Evolutionary conservation across 2,329 filamentous ascomycete genomes (phyloP).

Genomic region (Pseudocercospora pini-densiflorae): DNA sequence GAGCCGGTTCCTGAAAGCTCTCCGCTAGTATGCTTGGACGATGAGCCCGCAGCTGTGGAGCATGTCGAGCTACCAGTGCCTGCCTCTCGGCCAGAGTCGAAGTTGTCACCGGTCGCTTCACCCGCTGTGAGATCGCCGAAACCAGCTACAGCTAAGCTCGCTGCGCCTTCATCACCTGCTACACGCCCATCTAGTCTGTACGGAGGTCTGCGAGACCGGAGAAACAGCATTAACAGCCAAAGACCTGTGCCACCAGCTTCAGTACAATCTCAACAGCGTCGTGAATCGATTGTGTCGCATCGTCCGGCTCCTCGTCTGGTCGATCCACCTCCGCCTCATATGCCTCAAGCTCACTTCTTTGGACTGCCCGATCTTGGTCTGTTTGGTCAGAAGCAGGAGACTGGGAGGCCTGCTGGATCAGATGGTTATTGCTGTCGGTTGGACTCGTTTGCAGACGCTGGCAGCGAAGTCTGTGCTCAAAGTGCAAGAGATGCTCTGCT

Average conservation of each 20-base stretch:
- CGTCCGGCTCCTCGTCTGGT: constrained; percentile 28
- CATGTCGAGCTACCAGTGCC: constrained; percentile 19
- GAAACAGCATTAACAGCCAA: constrained; percentile 11
- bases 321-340: constrained; percentile 41
- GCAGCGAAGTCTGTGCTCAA: constrained; percentile 50
- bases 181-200: constrained; percentile 23
- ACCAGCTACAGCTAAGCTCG: constrained; percentile 21
- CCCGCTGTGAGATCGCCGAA: constrained; percentile 22
- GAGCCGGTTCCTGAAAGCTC: constrained; percentile 2
- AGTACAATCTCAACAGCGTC: constrained; percentile 20
- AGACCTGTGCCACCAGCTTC: constrained; percentile 5
- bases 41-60: constrained; percentile 23
- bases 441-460: constrained; percentile 65
- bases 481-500: constrained; percentile 68
- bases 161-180: constrained; percentile 13
- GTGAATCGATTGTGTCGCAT: constrained; percentile 31
- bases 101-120: constrained; percentile 10
- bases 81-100: constrained; percentile 10
- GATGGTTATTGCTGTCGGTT: constrained; percentile 81
- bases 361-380: constrained; percentile 39
- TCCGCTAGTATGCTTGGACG: constrained; percentile 24
- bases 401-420: constrained; percentile 36
- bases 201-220: constrained; percentile 16
- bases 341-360: constrained; percentile 42
- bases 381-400: constrained; percentile 41